phyloP scores from a whole-genome alignment of 2,329 filamentous ascomycete genomes.

The Eutypella sp. region DNA sequence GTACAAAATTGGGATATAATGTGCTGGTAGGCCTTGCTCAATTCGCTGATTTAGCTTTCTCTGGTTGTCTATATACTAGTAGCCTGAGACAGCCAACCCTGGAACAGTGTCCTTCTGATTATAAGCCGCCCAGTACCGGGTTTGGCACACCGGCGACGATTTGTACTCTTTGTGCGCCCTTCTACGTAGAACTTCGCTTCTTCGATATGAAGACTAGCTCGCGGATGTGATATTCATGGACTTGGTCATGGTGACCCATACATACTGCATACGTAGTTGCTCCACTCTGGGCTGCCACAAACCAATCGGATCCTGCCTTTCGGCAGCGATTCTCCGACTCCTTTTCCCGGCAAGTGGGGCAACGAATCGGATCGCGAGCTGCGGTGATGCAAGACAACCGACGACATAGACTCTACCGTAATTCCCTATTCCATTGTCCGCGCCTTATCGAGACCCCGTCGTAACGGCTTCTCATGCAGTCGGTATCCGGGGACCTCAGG shows the following conservation, averaged over 20 bases:
- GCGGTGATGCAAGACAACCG: background rate
- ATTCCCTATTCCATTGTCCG: background rate
- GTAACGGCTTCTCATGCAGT: background rate
- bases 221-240: background rate
- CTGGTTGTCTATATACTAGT: background rate
- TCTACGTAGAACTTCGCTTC: background rate
- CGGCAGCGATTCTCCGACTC: background rate
- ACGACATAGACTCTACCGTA: background rate
- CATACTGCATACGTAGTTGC: background rate
- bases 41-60: background rate
- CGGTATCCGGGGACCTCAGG: background rate
- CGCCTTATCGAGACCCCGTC: background rate
- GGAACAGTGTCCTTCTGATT: background rate
- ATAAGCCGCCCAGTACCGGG: background rate
- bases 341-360: background rate
- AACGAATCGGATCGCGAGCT: background rate
- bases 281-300: background rate
- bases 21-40: background rate
- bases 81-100: background rate
- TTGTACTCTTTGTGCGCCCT: background rate
- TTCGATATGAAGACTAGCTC: background rate
- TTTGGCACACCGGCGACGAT: background rate
- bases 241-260: background rate
- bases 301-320: background rate
- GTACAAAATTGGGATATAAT: background rate